Base-by-base conservation (phyloP, 1,284 basidiomycete genomes). In the Austroboletus novae-zelandiae region DNA sequence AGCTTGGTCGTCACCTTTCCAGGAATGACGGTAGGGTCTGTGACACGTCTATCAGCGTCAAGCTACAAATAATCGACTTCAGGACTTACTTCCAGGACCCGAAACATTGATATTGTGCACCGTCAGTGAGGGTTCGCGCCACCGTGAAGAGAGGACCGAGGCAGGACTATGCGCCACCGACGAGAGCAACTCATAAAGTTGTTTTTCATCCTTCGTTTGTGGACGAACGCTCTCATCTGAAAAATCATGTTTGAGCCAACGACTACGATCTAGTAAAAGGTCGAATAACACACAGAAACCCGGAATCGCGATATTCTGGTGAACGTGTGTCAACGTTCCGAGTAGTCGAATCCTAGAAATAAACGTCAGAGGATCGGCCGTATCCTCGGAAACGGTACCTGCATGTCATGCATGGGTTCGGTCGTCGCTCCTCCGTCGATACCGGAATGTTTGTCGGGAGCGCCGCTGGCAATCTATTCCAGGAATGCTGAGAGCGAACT, bases 371-470 rank as follows among this genome's bases (percentile, higher is more conserved):
- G 45, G 46, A 50, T 47, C 6, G 35, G 25, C 10, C 17, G 27
- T 3, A 14, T 9, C n/a, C 1, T 7, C 35, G 1, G 8, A 45
- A 15, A 45, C 20, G 43, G 17, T 35, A 65, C 79, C 54, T 61
- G 90, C 89, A 96, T 91, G 64, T 97, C 94, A 45, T 87, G 77
- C 91, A 98, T 95, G 0, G 94, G 94, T 69, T 98, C 95, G 5
- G 76, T 75, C 1, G 87, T 80, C 2, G 84, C 88, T 25, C 96
- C 96, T 35, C 96, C 96, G 61, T 98, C 92, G 9, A 98, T 83
- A 57, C 96, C 96, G 11, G 91, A 94, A 67, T 96, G 93, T 40
- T 90, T 73, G 61, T 95, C 93, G 0, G 88, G 84, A 14, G 80
- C 73, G 25, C 76, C 70, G 57, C 80, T 89, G 9, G 78, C 78